phyloP scores from a whole-genome alignment of 768 basidiomycete species.

The Gymnopilus junonius region DNA sequence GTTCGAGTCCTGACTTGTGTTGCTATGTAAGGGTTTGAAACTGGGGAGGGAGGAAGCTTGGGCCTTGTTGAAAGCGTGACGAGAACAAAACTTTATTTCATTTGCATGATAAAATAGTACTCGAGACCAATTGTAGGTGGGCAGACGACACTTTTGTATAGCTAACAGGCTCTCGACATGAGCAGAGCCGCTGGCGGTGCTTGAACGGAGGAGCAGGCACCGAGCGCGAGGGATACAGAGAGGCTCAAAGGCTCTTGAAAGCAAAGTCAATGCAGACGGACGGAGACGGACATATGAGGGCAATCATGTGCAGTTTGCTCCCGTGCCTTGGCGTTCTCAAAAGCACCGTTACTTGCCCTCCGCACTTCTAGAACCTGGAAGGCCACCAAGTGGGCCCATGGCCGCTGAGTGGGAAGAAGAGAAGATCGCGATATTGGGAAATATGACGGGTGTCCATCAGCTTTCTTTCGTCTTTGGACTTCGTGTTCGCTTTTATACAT shows the following conservation, averaged over 20 bases:
- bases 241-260: no score
- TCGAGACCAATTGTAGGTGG: not conserved
- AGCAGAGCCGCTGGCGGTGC: no score
- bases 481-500: not conserved
- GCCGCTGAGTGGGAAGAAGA: not conserved
- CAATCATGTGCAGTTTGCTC: not conserved
- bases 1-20: no score
- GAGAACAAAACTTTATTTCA: not conserved
- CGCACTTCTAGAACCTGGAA: not conserved
- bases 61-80: not conserved
- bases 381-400: no score
- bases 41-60: not conserved
- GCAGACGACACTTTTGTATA: not conserved
- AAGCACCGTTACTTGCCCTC: not conserved
- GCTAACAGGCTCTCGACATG: no score
- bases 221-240: not conserved
- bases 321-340: not conserved
- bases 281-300: not conserved
- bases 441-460: not conserved
- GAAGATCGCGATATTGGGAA: not conserved
- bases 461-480: not conserved
- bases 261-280: not conserved
- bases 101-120: no score
- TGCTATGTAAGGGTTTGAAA: no score
- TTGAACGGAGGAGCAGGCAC: not conserved